Evolutionary conservation across 305 asterid genomes (phyloP).

Genomic region (Nicotiana rustica): DNA sequence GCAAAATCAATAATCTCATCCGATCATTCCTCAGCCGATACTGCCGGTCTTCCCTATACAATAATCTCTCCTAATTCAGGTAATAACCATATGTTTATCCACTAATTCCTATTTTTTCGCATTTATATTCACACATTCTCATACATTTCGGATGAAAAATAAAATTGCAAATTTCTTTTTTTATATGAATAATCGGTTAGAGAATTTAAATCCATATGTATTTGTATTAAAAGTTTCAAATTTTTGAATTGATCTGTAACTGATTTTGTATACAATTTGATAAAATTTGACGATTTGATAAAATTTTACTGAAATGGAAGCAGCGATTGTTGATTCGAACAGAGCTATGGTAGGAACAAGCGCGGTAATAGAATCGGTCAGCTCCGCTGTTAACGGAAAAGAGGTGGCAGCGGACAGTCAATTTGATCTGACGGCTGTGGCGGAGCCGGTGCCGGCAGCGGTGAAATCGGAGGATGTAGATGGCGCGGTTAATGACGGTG

Average conservation of each 20-base stretch:
- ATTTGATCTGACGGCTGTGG: constrained; percentile 41
- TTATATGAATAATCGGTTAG: neutral
- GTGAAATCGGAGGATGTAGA: constrained; percentile 49
- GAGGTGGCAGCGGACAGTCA: neutral
- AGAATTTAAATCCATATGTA: neutral
- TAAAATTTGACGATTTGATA: neutral
- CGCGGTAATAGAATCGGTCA: constrained; percentile 1
- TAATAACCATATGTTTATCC: neutral
- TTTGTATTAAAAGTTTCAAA: neutral
- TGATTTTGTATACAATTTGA: neutral
- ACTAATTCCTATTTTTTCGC: neutral
- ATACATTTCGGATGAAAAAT: neutral
- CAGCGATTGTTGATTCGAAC: constrained; percentile 27
- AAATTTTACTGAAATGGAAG: constrained; percentile 23
- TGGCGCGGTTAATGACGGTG: constrained; percentile 42
- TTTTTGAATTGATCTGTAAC: neutral
- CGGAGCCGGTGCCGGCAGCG: constrained; percentile 49
- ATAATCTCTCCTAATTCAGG: neutral
- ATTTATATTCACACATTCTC: neutral
- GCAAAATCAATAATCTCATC: neutral
- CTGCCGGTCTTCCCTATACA: neutral
- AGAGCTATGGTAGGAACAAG: constrained; percentile 30
- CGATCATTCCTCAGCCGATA: neutral
- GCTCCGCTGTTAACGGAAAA: constrained; percentile 21
- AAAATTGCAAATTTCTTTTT: neutral